A percentile compares a stretch with the other conserved stretches of the same genome.
Evolutionary conservation across 2,329 filamentous ascomycete genomes (phyloP).

Genomic region (Aureobasidium sp.): DNA sequence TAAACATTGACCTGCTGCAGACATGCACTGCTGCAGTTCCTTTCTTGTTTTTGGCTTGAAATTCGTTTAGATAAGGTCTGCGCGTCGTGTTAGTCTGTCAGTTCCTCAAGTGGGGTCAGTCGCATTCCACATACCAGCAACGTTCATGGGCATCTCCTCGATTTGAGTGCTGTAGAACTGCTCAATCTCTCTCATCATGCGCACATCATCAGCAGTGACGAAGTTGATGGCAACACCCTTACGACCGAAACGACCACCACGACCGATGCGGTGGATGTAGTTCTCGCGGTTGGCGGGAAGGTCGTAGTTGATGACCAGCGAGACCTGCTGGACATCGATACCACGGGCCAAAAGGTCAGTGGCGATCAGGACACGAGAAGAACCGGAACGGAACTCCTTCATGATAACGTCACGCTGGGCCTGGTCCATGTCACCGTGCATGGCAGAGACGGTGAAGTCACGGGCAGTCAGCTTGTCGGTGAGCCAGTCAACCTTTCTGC

Average conservation of each 20-base stretch:
- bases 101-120: constrained; percentile 46
- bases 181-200: constrained; percentile 99
- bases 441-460: constrained; percentile 98
- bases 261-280: constrained; percentile 99
- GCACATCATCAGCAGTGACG: constrained; percentile 96
- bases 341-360: constrained; percentile 97
- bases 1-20: constrained; percentile 3
- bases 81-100: constrained; percentile 27
- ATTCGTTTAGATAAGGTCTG: constrained; percentile 32
- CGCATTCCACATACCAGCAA: constrained; percentile 46
- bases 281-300: constrained; percentile 98
- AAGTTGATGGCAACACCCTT: constrained; percentile 99
- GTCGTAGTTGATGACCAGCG: constrained; percentile 99
- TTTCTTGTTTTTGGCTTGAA: constrained; percentile 4
- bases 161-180: constrained; percentile 99
- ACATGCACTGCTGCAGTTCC: constrained; percentile 12
- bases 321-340: constrained; percentile 99
- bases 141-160: constrained; percentile 99
- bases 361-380: constrained; percentile 96
- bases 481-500: constrained; percentile 99
- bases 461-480: constrained; percentile 97
- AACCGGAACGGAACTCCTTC: constrained; percentile 99
- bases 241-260: constrained; percentile 98
- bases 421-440: constrained; percentile 99
- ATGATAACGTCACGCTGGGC: constrained; percentile 97